Base-by-base conservation (phyloP, 352 stramenopile genomes). In the Discostella stelligera region DNA sequence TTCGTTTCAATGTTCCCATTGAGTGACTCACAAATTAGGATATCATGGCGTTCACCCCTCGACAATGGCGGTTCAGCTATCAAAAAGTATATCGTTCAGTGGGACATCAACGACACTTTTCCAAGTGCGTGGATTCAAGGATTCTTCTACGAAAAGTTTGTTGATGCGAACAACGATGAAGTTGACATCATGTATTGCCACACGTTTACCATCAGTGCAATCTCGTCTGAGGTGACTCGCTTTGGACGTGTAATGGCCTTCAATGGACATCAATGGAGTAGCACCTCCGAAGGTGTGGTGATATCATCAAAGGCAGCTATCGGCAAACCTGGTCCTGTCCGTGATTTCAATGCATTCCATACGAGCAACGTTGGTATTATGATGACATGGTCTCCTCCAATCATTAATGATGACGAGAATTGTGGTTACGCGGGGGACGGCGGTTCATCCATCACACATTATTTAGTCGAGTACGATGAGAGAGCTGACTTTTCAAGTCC, bases 311-410 rank as follows among this genome's bases (percentile, higher is more conserved):
- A 86, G 3, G 85, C 75, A 21, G 90, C 94, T 32, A 53, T 88
- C 13, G 85, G 96, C 71, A 87, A 91, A 8, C 90, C 92, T 61
- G 80, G 80, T 39, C 74, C 67, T 18, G 80, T 86, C 18, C 27
- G 50, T 14, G 66, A 81, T 71, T 76, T 83, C 49, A 73, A 76
- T 56, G 79, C 76, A 5, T 77, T 79, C 44, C 21, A 96, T 6
- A 89, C 97, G 0, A 97, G 94, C 18, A 95, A 87, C 30, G 95
- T 94, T n/a, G 91, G 95, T 21, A 94, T 98, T 23, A 83, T 97
- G 7, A 91, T 98, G 6, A 79, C 93, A 52, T 98, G 96, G 96
- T 79, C 91, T 2, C 71, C 89, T 27, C 96, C 96, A 20, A 86
- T 39, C 7, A 72, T 87, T 0, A 80, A 95, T 27, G 85, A 91